phyloP scores from a whole-genome alignment of 768 basidiomycete species.

The Chiua virens region DNA sequence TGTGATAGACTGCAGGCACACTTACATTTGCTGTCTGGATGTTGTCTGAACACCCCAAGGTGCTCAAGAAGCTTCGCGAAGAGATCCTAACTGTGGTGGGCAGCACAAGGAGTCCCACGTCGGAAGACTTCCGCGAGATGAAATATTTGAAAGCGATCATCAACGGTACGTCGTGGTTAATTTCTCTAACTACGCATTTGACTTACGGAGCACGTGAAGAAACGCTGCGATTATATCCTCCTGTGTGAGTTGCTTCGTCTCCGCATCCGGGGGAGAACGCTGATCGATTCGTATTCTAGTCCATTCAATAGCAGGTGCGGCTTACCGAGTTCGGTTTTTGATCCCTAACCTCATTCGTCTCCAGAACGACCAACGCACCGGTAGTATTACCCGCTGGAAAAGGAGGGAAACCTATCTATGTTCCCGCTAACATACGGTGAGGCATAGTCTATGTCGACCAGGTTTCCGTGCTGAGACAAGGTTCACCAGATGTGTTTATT shows the following conservation, averaged over 20 bases:
- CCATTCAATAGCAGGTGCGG: conserved; percentile 27
- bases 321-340: neutral
- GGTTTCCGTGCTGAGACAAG: neutral
- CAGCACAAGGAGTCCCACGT: conserved; percentile 26
- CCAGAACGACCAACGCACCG: conserved; percentile 25
- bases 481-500: conserved; percentile 40
- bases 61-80: conserved; percentile 29
- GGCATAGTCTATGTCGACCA: neutral
- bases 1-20: conserved; percentile 28
- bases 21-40: conserved; percentile 39
- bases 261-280: neutral
- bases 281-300: conserved; percentile 10
- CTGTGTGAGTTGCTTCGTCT: conserved; percentile 26
- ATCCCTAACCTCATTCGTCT: neutral
- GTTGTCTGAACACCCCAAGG: conserved; percentile 41
- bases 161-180: conserved; percentile 23
- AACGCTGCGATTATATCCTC: conserved; percentile 29
- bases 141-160: conserved; percentile 42
- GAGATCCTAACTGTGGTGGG: conserved; percentile 32
- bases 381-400: conserved; percentile 23
- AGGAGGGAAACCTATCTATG: conserved; percentile 29
- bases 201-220: conserved; percentile 17
- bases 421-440: conserved; percentile 34
- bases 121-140: conserved; percentile 36
- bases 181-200: neutral